A percentile compares a stretch with the other conserved stretches of the same genome.
Conservation (phyloP, 2,329 filamentous ascomycete species). For the Exophiala oligosperma region DNA sequence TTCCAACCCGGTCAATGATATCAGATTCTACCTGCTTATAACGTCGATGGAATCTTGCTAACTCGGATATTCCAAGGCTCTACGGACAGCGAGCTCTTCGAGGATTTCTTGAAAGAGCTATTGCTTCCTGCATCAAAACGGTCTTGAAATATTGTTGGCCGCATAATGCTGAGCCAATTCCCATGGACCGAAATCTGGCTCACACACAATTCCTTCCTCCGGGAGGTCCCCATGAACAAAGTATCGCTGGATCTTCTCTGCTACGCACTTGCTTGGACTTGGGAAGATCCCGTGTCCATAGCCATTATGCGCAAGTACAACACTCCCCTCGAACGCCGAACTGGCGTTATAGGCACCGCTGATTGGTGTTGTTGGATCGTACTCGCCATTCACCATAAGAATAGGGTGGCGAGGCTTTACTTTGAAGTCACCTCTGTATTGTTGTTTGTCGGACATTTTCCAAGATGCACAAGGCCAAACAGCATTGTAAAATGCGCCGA, state of each 20-base stretch:
- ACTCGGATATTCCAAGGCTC: no score
- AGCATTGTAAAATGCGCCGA: not conserved
- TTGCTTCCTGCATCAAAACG: no score
- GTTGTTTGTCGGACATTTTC: conserved; percentile 27
- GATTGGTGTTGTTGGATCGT: conserved; percentile 30
- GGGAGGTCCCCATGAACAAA: no score
- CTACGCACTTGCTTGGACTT: not conserved
- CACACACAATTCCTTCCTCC: no score
- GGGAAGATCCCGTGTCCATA: conserved; percentile 2
- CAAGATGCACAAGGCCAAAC: conserved; percentile 22
- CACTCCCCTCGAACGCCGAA: conserved; percentile 28
- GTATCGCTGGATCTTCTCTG: no score
- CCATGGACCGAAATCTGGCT: no score
- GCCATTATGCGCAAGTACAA: conserved; percentile 26
- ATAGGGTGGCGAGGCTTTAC: conserved; percentile 29
- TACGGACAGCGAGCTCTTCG: no score
- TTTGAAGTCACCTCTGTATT: conserved; percentile 29
- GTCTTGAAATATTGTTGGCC: no score
- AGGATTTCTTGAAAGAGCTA: no score
- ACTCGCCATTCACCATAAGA: conserved; percentile 31
- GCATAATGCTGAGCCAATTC: not conserved
- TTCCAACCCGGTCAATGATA: no score
- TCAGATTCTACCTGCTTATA: no score
- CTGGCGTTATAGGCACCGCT: conserved; percentile 29
- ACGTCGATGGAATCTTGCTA: no score